Evolutionary conservation across 2,329 filamentous ascomycete species (phyloP), one percentile per base, ranked within the genome.

Genomic region (Talaromyces sp.): DNA sequence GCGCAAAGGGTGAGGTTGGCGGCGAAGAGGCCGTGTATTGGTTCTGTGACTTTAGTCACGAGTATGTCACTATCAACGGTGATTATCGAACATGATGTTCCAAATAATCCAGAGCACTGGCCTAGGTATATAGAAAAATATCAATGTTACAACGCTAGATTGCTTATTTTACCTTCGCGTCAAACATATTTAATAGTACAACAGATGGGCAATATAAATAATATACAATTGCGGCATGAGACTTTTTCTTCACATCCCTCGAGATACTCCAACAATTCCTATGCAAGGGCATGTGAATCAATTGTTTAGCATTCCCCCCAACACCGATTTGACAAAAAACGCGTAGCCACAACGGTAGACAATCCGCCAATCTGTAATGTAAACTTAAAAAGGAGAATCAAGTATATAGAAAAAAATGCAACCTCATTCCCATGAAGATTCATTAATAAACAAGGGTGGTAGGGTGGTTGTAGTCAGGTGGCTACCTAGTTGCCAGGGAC

Each of bases 21-120:
- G 73, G 72, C 16, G 77, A 82, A 64, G 83, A 87, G 71, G 83
- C 82, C 7, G 79, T 83, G 33, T 85, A 85, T 69, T 88, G 84
- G 83, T 88, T 86, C 66, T 88, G 86, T 72, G 86, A 88, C 75
- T 87, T 89, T 64, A 87, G 84, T 68, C 86, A 88, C 72, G 86
- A 89, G 74, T 89, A 88, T 77, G 85, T 88, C 55, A 88, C 85
- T 57, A 89, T 89, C 68, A 89, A 89, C 70, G 86, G 85, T 42
- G 86, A 89, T 73, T 89, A 89, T 73, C 76, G 86, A 68, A 88
- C 86, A 34, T 87, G 27, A 61, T 27, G 23, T 9, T n/a, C 14
- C 28, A 53, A 30, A 28, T 8, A 31, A 23, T n/a, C 30, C 16
- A 31, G 27, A 18, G 4, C 27, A 47, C 28, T 53, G 10, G 27